phyloP scores from a whole-genome alignment of 805 yeast genomes.

The Nakazawaea pomicola region DNA sequence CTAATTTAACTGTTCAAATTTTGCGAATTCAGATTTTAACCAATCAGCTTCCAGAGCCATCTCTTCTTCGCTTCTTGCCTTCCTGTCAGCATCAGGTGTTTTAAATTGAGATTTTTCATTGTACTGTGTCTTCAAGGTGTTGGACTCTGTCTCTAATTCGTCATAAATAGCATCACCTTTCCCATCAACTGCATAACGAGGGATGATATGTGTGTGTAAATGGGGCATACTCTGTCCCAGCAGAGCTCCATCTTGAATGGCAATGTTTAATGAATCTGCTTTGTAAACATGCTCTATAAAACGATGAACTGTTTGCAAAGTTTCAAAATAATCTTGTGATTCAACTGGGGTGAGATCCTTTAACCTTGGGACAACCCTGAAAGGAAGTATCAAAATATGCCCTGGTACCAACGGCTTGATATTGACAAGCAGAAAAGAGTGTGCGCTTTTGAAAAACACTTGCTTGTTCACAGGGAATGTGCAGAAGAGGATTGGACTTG shows the following conservation, averaged over 20 bases:
- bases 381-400: constrained; percentile 85
- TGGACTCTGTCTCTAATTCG: constrained; percentile 52
- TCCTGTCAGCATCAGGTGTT: constrained; percentile 48
- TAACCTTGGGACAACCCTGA: constrained; percentile 60
- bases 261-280: constrained; percentile 82
- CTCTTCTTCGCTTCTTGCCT: constrained; percentile 50
- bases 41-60: constrained; percentile 71
- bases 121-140: constrained; percentile 37
- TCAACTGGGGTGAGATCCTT: constrained; percentile 71
- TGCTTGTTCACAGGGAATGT: constrained; percentile 52
- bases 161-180: constrained; percentile 70
- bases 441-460: constrained; percentile 39
- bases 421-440: constrained; percentile 83
- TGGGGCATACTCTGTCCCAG: constrained; percentile 98
- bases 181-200: constrained; percentile 60
- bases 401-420: constrained; percentile 92
- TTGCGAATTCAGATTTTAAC: constrained; percentile 38
- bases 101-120: constrained; percentile 23
- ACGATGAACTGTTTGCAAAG: constrained; percentile 65
- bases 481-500: constrained; percentile 4
- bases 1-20: constrained; percentile 21
- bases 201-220: constrained; percentile 89
- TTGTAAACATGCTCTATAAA: constrained; percentile 63
- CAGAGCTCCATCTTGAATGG: constrained; percentile 94
- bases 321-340: constrained; percentile 66